phyloP scores from a whole-genome alignment of 1,139 yeast species.

The Pichia sp. region DNA sequence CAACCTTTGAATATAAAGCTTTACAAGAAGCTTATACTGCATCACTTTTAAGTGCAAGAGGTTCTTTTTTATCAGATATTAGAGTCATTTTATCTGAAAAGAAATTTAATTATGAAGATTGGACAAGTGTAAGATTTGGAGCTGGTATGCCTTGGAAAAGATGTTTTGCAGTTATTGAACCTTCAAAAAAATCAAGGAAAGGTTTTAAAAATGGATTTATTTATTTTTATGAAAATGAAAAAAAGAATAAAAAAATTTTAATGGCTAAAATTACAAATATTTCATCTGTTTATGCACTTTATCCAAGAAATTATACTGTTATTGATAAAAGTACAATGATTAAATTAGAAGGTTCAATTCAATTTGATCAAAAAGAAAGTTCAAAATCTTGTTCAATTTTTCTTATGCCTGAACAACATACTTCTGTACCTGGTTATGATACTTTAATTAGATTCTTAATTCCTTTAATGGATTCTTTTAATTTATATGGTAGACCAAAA shows the following conservation, averaged over 20 bases:
- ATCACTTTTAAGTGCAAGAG: conserved; percentile 82
- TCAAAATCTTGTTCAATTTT: conserved; percentile 78
- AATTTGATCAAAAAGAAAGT: conserved; percentile 47
- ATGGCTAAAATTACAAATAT: conserved; percentile 77
- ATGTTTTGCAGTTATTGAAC: conserved; percentile 90
- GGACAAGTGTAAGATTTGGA: conserved; percentile 93
- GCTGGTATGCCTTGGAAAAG: conserved; percentile 98
- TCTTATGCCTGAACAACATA: conserved; percentile 91
- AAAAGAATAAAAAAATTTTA: conserved; percentile 62
- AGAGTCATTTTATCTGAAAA: conserved; percentile 79
- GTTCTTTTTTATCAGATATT: conserved; percentile 79
- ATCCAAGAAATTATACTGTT: conserved; percentile 75
- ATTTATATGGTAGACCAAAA: conserved; percentile 85
- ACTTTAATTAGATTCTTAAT: conserved; percentile 82
- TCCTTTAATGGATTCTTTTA: conserved; percentile 81
- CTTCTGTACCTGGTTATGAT: conserved; percentile 91
- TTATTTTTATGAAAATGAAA: conserved; percentile 61
- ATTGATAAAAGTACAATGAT: conserved; percentile 85
- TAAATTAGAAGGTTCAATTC: conserved; percentile 77
- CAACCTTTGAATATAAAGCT: conserved; percentile 71
- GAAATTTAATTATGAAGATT: conserved; percentile 82
- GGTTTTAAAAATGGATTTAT: conserved; percentile 42
- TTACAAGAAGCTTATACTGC: conserved; percentile 96
- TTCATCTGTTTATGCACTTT: conserved; percentile 79
- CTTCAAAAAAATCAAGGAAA: conserved; percentile 41